Conservation (phyloP, 78 protist genomes). For the Dictyostelium firmibasis region DNA sequence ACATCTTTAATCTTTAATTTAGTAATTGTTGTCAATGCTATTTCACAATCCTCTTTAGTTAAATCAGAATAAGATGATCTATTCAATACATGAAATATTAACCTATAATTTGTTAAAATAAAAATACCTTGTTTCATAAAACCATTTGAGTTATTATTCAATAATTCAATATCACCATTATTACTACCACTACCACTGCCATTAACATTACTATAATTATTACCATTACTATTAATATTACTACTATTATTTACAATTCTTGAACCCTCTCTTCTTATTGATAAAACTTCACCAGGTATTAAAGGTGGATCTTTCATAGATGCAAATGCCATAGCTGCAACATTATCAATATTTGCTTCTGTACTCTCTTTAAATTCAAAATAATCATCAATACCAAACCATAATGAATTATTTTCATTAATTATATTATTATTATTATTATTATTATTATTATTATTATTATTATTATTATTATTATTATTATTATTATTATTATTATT, state of each 20-base stretch:
- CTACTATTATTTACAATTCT: neutral
- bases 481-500: neutral
- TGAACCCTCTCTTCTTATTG: slow-evolving; percentile 8
- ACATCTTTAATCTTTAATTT: neutral
- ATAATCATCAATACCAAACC: neutral
- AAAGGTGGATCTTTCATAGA: slow-evolving; percentile 26
- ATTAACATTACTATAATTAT: no score
- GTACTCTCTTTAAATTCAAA: slow-evolving; percentile 28
- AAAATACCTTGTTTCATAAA: slow-evolving; percentile 33
- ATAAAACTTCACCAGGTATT: slow-evolving; percentile 42
- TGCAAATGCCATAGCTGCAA: slow-evolving; percentile 24
- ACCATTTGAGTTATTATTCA: neutral
- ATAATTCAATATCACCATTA: no score
- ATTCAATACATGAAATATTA: slow-evolving; percentile 22
- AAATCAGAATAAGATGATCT: slow-evolving; percentile 62
- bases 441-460: neutral
- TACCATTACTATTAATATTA: neutral
- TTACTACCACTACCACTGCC: neutral
- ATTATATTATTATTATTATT: neutral
- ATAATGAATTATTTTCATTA: neutral
- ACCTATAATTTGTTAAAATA: slow-evolving; percentile 41
- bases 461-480: neutral
- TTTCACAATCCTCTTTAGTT: slow-evolving; percentile 60
- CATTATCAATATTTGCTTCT: neutral
- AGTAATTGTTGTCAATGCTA: slow-evolving; percentile 32